Evolutionary conservation across 2,329 filamentous ascomycete genomes (phyloP).

Genomic region (Monosporascus sp.): DNA sequence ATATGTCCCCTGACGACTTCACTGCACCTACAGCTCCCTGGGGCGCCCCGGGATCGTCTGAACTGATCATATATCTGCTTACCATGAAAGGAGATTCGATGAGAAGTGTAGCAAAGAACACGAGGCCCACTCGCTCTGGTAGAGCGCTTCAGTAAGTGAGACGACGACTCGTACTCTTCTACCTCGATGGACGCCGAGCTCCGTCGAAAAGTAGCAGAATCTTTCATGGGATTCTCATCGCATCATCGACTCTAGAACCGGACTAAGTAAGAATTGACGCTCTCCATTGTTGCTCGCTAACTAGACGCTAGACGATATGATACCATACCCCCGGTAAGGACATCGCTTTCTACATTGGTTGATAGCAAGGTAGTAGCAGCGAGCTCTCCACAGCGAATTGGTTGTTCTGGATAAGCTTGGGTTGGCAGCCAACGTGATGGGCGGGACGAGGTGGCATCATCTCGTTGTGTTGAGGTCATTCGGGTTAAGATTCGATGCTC

Average conservation of each 20-base stretch:
- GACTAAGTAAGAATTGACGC: too few species aligned
- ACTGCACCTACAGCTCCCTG: constrained; percentile 4
- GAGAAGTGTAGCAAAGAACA: not conserved
- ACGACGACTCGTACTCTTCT: too few species aligned
- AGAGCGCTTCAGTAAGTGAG: not conserved
- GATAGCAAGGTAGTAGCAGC: not conserved
- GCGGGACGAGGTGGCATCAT: not conserved
- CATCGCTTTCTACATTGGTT: not conserved
- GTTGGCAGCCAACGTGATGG: not conserved
- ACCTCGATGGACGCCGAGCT: too few species aligned
- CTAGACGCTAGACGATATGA: too few species aligned
- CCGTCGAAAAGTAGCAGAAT: too few species aligned
- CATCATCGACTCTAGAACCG: too few species aligned
- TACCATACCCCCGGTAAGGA: not conserved
- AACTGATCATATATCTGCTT: constrained; percentile 7
- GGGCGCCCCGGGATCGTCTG: constrained; percentile 3
- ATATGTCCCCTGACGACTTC: constrained; percentile 9
- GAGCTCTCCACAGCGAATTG: not conserved
- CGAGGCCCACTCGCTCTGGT: not conserved
- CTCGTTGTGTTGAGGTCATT: not conserved
- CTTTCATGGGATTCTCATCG: too few species aligned
- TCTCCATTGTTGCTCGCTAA: too few species aligned
- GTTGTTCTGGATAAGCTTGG: not conserved
- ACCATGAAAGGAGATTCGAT: not conserved
- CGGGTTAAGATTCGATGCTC: not conserved